Percentiles rank a stretch among this genome's conserved stretches.
phyloP scores from a whole-genome alignment of 192 early-diverging fungal genomes.

The Podochytrium sp. region DNA sequence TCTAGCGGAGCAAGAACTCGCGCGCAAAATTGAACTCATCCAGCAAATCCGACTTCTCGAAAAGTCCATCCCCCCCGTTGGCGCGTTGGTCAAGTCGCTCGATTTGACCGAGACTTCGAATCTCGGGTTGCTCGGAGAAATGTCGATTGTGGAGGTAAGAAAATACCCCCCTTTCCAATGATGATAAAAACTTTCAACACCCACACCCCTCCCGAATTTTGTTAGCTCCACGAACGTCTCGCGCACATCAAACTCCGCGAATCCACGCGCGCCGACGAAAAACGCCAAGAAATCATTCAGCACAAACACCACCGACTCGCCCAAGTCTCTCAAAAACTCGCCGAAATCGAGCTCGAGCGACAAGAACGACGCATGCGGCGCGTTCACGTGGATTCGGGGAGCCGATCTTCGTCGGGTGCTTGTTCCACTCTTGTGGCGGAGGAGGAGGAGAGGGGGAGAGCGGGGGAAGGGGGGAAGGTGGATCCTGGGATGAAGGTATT shows the following conservation, averaged over 20 bases:
- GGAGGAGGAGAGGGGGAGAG: not conserved
- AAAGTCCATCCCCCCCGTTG: conserved; percentile 43
- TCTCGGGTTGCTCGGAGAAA: conserved; percentile 55
- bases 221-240: conserved; percentile 57
- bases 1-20: conserved; percentile 45
- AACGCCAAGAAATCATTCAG: conserved; percentile 44
- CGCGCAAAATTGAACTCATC: conserved; percentile 52
- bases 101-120: conserved; percentile 53
- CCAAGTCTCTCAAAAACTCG: conserved; percentile 45
- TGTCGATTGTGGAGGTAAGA: conserved; percentile 58
- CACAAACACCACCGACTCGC: conserved; percentile 24
- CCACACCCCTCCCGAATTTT: not conserved
- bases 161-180: not conserved
- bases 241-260: conserved; percentile 32
- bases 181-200: not conserved
- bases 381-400: no score
- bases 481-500: conserved; percentile 26
- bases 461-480: not conserved
- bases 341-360: conserved; percentile 46
- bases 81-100: conserved; percentile 41
- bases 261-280: conserved; percentile 31
- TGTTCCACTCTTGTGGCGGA: not conserved
- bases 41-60: conserved; percentile 60
- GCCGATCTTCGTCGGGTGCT: no score
- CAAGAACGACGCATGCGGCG: conserved; percentile 33